These are phyloP conservation scores for Hypoxylon trugodes DNA, from an alignment of 495 filamentous ascomycete genomes.

Conservation along the genomic window DNA sequence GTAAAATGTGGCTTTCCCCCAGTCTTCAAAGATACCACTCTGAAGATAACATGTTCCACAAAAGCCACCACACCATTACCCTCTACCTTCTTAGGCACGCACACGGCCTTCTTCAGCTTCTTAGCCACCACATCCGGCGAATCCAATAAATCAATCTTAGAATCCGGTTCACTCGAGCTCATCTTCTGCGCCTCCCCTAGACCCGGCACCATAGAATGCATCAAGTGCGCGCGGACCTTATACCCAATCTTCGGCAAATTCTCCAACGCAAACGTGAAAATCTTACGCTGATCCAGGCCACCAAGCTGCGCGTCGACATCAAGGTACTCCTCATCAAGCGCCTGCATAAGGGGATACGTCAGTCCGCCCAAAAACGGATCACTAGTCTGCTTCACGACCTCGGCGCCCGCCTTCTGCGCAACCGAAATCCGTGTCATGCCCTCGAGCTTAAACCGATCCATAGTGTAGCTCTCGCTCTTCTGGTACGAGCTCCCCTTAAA, in stretches of 20 bases:
- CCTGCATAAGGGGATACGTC: constrained; percentile 89
- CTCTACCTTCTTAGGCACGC: constrained; percentile 76
- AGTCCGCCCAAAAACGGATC: constrained; percentile 80
- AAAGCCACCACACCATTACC: constrained; percentile 87
- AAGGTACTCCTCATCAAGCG: constrained; percentile 90
- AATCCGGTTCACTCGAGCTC: constrained; percentile 67
- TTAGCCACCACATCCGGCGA: constrained; percentile 70
- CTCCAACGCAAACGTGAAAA: constrained; percentile 84
- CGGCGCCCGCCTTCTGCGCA: constrained; percentile 86
- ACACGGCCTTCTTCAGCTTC: constrained; percentile 86
- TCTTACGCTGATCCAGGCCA: constrained; percentile 87
- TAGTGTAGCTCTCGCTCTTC: constrained; percentile 69
- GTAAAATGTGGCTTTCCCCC: constrained; percentile 56
- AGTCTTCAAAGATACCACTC: constrained; percentile 61
- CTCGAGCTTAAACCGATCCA: constrained; percentile 75
- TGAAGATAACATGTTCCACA: constrained; percentile 86
- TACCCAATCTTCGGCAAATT: constrained; percentile 76
- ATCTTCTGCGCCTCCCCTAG: constrained; percentile 79
- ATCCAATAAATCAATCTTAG: constrained; percentile 93
- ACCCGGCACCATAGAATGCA: constrained; percentile 92
- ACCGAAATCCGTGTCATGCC: constrained; percentile 70
- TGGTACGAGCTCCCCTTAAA: constrained; percentile 89
- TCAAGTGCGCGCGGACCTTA: constrained; percentile 78
- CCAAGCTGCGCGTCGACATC: constrained; percentile 83
- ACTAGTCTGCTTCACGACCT: constrained; percentile 89